Conservation (phyloP, 2,329 filamentous ascomycete genomes). For the Epichloe amarillans region DNA sequence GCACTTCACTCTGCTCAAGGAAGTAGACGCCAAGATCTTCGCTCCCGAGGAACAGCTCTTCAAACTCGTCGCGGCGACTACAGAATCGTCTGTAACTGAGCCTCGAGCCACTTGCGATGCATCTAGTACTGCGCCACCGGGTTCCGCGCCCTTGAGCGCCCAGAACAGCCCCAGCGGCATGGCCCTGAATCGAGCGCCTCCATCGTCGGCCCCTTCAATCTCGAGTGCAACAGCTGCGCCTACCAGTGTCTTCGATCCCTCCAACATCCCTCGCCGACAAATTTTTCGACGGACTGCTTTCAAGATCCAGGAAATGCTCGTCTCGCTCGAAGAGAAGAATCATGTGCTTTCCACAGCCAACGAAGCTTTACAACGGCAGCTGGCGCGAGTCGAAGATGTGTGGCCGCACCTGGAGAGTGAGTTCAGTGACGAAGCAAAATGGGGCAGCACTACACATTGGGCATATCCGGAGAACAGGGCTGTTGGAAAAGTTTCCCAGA, state of each 20-base stretch:
- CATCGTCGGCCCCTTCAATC: slow-evolving; percentile 23
- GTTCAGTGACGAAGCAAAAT: slow-evolving; percentile 87
- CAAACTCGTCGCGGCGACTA: slow-evolving; percentile 55
- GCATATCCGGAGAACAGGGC: slow-evolving; percentile 80
- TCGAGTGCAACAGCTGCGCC: slow-evolving; percentile 23
- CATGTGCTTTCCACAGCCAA: slow-evolving; percentile 90
- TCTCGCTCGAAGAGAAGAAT: slow-evolving; percentile 93
- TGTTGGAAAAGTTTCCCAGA: slow-evolving; percentile 44
- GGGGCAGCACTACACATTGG: slow-evolving; percentile 88
- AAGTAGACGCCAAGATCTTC: slow-evolving; percentile 95
- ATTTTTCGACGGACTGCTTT: slow-evolving; percentile 67
- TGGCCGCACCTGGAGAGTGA: slow-evolving; percentile 79
- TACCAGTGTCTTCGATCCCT: slow-evolving; percentile 35
- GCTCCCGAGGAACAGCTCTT: slow-evolving; percentile 73
- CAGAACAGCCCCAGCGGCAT: slow-evolving; percentile 34
- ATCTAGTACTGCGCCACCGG: slow-evolving; percentile 26
- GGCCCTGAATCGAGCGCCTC: slow-evolving; percentile 21
- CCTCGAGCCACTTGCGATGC: slow-evolving; percentile 31
- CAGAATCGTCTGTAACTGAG: slow-evolving; percentile 36
- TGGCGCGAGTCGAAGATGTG: slow-evolving; percentile 72
- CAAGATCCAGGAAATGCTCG: slow-evolving; percentile 71
- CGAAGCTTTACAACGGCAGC: slow-evolving; percentile 73
- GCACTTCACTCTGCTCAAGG: slow-evolving; percentile 90
- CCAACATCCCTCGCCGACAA: slow-evolving; percentile 53
- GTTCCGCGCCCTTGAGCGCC: slow-evolving; percentile 34